Conservation (phyloP, 495 filamentous ascomycete genomes). For the Recurvomyces mirabilis region DNA sequence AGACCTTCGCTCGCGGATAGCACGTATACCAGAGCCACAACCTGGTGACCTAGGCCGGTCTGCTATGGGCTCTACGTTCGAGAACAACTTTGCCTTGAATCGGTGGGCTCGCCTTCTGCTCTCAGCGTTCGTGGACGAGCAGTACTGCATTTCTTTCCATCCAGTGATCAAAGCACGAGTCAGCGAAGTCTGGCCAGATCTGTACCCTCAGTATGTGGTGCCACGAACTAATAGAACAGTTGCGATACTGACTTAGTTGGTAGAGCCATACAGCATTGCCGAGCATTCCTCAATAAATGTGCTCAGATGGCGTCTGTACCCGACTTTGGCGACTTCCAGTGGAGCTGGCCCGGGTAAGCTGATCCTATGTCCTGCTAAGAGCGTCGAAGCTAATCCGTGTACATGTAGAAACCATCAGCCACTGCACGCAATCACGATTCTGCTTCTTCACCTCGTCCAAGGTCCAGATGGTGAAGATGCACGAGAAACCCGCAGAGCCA, state of each 20-base stretch:
- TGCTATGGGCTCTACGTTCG: background rate
- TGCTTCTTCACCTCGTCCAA: conserved; percentile 10
- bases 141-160: conserved; percentile 9
- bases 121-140: conserved; percentile 8
- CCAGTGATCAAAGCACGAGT: conserved; percentile 1
- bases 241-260: too few species aligned
- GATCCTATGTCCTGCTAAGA: too few species aligned
- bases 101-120: conserved; percentile 9
- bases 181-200: conserved; percentile 4
- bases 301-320: conserved; percentile 5
- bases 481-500: background rate
- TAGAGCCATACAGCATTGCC: conserved; percentile 11
- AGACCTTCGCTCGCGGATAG: background rate
- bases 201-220: too few species aligned
- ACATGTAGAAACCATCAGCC: conserved; percentile 8
- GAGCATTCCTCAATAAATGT: conserved; percentile 2
- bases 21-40: background rate
- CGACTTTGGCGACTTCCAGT: conserved; percentile 8
- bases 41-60: background rate
- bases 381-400: background rate
- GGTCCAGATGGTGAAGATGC: background rate
- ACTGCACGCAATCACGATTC: conserved; percentile 9
- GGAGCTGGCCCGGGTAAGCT: conserved; percentile 14
- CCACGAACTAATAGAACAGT: too few species aligned
- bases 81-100: conserved; percentile 8